phyloP scores from a whole-genome alignment of 2,329 filamentous ascomycete species.

The Arthrobotrys sphaeroides region DNA sequence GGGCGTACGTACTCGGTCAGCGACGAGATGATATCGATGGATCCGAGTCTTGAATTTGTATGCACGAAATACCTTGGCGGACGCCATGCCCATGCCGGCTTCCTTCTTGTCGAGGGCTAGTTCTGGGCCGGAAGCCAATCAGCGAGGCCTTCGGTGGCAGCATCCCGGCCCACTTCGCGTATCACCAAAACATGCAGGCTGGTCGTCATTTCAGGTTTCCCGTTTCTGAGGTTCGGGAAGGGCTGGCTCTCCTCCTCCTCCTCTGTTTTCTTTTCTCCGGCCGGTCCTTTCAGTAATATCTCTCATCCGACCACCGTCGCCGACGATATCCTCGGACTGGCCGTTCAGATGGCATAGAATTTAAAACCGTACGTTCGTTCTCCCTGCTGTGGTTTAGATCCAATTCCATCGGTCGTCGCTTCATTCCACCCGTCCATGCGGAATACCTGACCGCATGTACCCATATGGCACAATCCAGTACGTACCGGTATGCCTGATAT shows the following conservation, averaged over 20 bases:
- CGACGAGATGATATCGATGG: not conserved
- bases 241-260: slow-evolving; percentile 6
- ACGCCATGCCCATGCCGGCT: slow-evolving; percentile 5
- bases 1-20: not conserved
- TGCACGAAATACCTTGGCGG: slow-evolving; percentile 12
- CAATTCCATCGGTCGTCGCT: slow-evolving; percentile 26
- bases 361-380: not conserved
- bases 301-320: slow-evolving; percentile 1
- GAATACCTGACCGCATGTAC: slow-evolving; percentile 10
- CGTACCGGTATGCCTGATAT: not conserved
- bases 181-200: slow-evolving; percentile 29
- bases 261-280: slow-evolving; percentile 10
- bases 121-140: slow-evolving; percentile 16
- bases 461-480: not conserved
- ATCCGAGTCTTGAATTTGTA: no score
- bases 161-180: slow-evolving; percentile 15
- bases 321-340: not conserved
- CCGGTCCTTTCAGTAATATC: not conserved
- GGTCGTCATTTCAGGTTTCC: slow-evolving; percentile 46
- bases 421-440: slow-evolving; percentile 21
- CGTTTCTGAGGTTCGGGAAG: slow-evolving; percentile 15
- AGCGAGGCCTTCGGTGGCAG: slow-evolving; percentile 3
- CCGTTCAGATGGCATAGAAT: no score
- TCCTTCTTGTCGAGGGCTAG: slow-evolving; percentile 9
- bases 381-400: not conserved